phyloP scores from a whole-genome alignment of 2,329 filamentous ascomycete genomes.

The Arthrinium puccinioides region DNA sequence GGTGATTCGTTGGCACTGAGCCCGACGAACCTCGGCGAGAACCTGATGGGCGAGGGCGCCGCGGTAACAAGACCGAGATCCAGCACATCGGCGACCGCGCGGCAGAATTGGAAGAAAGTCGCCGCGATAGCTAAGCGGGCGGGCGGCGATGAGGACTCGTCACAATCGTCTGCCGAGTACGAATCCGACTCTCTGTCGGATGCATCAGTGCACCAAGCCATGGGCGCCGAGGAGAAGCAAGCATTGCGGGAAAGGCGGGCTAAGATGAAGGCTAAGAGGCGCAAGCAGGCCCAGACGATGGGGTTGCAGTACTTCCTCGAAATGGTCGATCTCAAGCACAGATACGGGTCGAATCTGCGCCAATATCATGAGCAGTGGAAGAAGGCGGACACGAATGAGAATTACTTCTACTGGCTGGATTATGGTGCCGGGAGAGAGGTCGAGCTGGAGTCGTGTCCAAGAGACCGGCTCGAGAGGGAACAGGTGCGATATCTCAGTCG shows the following conservation, averaged over 20 bases:
- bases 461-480: slow-evolving; percentile 68
- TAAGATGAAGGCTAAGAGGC: slow-evolving; percentile 48
- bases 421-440: slow-evolving; percentile 66
- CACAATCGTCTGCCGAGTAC: slow-evolving; percentile 30
- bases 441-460: slow-evolving; percentile 64
- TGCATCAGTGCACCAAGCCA: slow-evolving; percentile 16
- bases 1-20: slow-evolving; percentile 5
- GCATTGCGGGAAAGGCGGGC: slow-evolving; percentile 30
- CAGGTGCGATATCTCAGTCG: slow-evolving; percentile 76
- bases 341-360: slow-evolving; percentile 76
- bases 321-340: slow-evolving; percentile 81
- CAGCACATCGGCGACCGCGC: slow-evolving; percentile 36
- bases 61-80: slow-evolving; percentile 9
- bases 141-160: slow-evolving; percentile 54
- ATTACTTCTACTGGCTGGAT: slow-evolving; percentile 94
- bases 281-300: slow-evolving; percentile 69
- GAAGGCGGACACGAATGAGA: slow-evolving; percentile 66
- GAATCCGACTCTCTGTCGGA: slow-evolving; percentile 22
- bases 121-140: slow-evolving; percentile 65
- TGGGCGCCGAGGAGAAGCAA: slow-evolving; percentile 29
- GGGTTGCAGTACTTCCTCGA: slow-evolving; percentile 78
- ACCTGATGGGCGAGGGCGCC: neutral
- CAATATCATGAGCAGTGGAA: slow-evolving; percentile 84
- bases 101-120: slow-evolving; percentile 68
- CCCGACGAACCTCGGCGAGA: neutral